Percentiles rank a stretch among this genome's conserved stretches.
phyloP scores from a whole-genome alignment of 2,329 filamentous ascomycete genomes.

The Pseudopyricularia cyperi region DNA sequence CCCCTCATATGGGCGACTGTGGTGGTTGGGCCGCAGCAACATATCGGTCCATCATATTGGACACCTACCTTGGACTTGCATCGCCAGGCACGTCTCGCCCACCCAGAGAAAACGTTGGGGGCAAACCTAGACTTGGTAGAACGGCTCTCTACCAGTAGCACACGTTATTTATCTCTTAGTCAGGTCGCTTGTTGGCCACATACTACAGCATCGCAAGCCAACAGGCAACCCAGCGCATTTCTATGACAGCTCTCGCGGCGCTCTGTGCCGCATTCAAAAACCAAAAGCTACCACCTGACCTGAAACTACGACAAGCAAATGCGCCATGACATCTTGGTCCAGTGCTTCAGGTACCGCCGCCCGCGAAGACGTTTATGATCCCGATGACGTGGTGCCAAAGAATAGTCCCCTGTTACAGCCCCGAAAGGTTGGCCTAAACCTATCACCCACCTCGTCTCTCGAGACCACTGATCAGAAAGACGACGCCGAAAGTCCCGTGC shows the following conservation, averaged over 20 bases:
- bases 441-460: conserved; percentile 1
- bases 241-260: neutral
- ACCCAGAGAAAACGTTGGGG: neutral
- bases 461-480: neutral
- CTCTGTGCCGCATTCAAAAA: conserved; percentile 18
- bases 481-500: neutral
- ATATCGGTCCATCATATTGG: neutral
- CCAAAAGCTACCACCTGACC: conserved; percentile 1
- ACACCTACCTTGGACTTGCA: neutral
- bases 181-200: neutral
- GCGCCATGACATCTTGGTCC: conserved; percentile 27
- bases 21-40: neutral
- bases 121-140: neutral
- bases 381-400: conserved; percentile 27
- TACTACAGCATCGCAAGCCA: neutral
- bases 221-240: neutral
- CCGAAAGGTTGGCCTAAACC: neutral
- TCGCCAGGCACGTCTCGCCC: neutral
- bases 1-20: neutral
- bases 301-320: conserved; percentile 12
- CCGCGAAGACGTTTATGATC: conserved; percentile 24
- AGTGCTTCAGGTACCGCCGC: conserved; percentile 9
- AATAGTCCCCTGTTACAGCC: conserved; percentile 23
- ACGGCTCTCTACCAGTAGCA: neutral
- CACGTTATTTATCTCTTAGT: too few relatives aligned